Evolutionary conservation across 352 stramenopile genomes (phyloP), one percentile per base, ranked within the genome.

Genomic region (Aphanomyces cochlioides): DNA sequence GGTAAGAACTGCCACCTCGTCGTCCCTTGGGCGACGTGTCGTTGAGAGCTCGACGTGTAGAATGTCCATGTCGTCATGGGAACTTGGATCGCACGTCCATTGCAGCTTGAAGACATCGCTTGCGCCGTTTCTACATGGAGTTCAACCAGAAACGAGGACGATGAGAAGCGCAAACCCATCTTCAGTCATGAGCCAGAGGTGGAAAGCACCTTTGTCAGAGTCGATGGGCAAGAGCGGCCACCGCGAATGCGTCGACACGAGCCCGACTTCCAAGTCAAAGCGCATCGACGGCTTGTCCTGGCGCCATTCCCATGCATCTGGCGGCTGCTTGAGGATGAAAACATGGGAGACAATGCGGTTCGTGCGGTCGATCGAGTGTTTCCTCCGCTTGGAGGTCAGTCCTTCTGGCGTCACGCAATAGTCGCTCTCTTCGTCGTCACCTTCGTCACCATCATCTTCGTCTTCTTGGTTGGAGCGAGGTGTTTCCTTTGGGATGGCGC

Each of bases 271-370:
- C 54, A 61, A 45, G 54, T 61, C 17, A 17, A 61, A 61, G 17
- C 36, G 7, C 19, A 39, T 1, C 6, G 21, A n/a, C 17, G 54
- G 28, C 7, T 61, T 28, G 54, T 39, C n/a, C 3, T 61, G 10
- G 54, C 54, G 28, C 54, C 54, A 61, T 17, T 61, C 6, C 54
- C 54, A 61, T 37, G 17, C n/a, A 12, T 28, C 15, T 37, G 54
- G 54, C 7, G 54, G 54, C 54, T 61, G 54, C 36, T 61, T 37
- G 54, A 61, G 19, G 54, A 61, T 61, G 28, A 61, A 28, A 17
- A 61, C 54, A 39, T 39, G 19, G 6, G 54, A n/a, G 5, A 45
- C 54, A 6, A 61, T 61, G 37, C 54, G 54, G 7, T 8, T n/a
- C 8, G 50, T n/a, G 8, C n/a, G 8, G n/a, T 12, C 8, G n/a